These are phyloP conservation scores for Colletotrichum kahawae DNA, from an alignment of 2,329 filamentous ascomycete genomes.

Conservation along the genomic window DNA sequence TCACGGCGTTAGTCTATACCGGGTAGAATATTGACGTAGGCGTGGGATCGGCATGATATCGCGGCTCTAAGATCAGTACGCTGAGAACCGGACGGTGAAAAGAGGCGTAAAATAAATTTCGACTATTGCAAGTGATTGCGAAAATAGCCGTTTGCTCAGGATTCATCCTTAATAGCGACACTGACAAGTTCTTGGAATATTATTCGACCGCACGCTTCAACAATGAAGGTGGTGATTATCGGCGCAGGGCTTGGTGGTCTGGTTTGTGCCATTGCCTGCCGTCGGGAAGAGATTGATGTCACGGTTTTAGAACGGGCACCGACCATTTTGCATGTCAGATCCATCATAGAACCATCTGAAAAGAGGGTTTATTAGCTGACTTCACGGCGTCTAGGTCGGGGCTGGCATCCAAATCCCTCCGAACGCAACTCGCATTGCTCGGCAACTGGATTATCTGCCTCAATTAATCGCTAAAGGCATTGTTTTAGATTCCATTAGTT, in stretches of 20 bases:
- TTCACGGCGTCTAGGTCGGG: not conserved
- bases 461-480: not conserved
- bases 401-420: not conserved
- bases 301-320: not conserved
- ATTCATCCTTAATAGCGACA: not conserved
- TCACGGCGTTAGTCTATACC: not conserved
- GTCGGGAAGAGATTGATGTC: not conserved
- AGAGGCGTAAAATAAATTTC: not conserved
- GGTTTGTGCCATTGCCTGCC: not conserved
- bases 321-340: not conserved
- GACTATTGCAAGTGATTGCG: not conserved
- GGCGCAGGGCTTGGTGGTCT: not conserved
- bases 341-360: not conserved
- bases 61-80: not conserved
- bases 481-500: not conserved
- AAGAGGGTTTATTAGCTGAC: not conserved
- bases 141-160: not conserved
- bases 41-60: not conserved
- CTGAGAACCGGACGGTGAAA: not conserved
- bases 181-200: not conserved
- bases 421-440: not conserved
- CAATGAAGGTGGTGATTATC: not conserved
- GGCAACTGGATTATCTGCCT: not conserved
- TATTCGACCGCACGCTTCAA: not conserved
- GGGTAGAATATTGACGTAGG: not conserved